Base-by-base conservation (phyloP, 305 asterid species). In the Fraxinus albicans region DNA sequence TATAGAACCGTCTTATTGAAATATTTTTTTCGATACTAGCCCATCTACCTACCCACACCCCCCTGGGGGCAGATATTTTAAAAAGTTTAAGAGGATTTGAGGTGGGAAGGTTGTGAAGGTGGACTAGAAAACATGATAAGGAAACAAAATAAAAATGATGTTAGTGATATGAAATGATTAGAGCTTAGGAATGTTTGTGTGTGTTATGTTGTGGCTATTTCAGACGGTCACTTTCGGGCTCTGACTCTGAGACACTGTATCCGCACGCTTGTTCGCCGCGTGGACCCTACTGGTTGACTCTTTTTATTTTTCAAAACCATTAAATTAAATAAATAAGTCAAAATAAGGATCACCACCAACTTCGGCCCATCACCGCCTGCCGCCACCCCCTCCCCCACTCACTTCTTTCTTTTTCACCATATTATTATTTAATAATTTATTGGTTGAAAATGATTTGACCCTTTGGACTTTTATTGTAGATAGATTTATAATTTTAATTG, bases 241-340 rank as follows among this genome's bases (percentile, higher is more conserved):
- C 96, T 91, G 92, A 92, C 93, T 92, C 94, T 60, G 7, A 91
- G 90, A 86, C 69, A 84, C 85, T 77, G 27, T 77, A 79, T 44
- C 86, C 85, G 93, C 93, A 90, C 93, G 95, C 93, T 89, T 81
- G 84, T 88, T 84, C 40, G 88, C 90, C 89, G 88, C 79, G 92
- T 89, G 91, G 93, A 79, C 79, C 91, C 91, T 83, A 55, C 8
- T 10, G 87, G 93, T 91, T 91, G 96, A 91, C 93, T 19, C 60
- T 0, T 9, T 0, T 0, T 0, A 0, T 6, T 44, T 34, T 8
- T 55, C 42, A 50, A 79, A 60, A 77, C 80, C 36, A 21, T 44
- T 1, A 21, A 8, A 42, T 42, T 31, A 8, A 29, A 21, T 10
- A 70, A 70, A 70, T 12, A 78, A 77, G 89, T 86, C 92, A 86